Base-by-base conservation (phyloP, 345 rosid species). In the Microthlaspi erraticum region DNA sequence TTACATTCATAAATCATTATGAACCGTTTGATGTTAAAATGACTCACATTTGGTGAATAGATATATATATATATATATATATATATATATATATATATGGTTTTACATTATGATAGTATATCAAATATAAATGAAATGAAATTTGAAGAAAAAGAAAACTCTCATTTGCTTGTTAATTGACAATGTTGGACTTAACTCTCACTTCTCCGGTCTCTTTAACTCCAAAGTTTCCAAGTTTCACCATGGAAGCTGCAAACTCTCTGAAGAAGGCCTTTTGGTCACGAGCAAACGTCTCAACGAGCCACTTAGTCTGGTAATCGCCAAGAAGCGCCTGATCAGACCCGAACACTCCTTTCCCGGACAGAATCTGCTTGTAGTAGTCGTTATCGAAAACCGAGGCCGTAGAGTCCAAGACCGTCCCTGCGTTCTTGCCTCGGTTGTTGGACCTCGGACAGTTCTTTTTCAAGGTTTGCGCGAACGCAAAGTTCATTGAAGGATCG, bases 241-340 rank as follows among this genome's bases (percentile, higher is more conserved):
- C 84, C 93, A 88, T 90, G 4, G 96, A 82, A 48, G 77, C 70
- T 2, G 80, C 85, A 64, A 92, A 88, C 78, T 85, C 95, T 61
- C 70, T 78, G 54, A 87, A 87, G 84, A 89, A 90, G 71, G 86
- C 74, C 23, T 46, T 76, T 65, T 90, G 84, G 80, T 87, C 88
- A 55, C 12, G 54, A 16, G 90, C 85, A 75, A 79, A 89, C 16
- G 67, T 68, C 75, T 87, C 82, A 8, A 88, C 95, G 18, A 85
- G 79, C 87, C 90, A 75, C 73, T 64, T 80, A 3, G 90, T 89
- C 73, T 90, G 75, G 63, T 36, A 49, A 60, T 88, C 86, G 2
- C 77, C 67, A 2, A 78, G 55, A 78, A 92, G 62, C 1, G 77
- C 80, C 74, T 88, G 95, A 64, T 90, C 93, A 7, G 91, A 90